Base-by-base conservation (phyloP, 1,284 basidiomycete genomes). In the Fistulina hepatica region DNA sequence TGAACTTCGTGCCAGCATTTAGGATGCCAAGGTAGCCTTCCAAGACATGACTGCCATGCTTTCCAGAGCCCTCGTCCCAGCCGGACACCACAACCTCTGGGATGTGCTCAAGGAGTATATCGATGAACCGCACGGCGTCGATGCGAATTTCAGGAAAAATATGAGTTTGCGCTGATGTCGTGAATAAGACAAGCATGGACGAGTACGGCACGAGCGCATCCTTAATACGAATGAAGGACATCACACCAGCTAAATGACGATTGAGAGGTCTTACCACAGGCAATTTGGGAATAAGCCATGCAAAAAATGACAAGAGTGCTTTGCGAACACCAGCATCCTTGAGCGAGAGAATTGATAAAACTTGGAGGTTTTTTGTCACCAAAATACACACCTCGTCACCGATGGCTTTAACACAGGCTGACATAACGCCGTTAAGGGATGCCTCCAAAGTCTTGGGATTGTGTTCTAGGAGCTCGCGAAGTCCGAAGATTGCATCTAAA, bases 111-210 rank as follows among this genome's bases (percentile, higher is more conserved):
- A 97, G 67, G 23, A 92, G 70, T 11, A 95, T 57, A 51, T 88
- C 74, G 34, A 98, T 60, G 45, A 93, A 74, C 19, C 78, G 76
- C 44, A 94, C 70, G 1, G 91, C 90, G 53, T 97, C 94, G 31
- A 97, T 70, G 7, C 91, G 73, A 41, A 97, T 86, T 50, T 93
- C 88, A 7, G 91, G 90, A 56, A 92, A 94, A 41, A 98, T 95
- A 52, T 95, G 85, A 0, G 89, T 92, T 55, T 95, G 81, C 0
- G 90, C 90, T 4, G 93, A 94, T 2, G 88, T 80, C 0, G 81
- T 78, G 56, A 91, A 95, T 10, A 97, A 72, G 12, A 94, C 64
- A 2, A 95, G 64, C 0, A 78, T 52, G 0, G 81, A 69, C 4
- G 79, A 69, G 54, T 90, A 89, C 6, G 83, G 89, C 3, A 63